phyloP scores from a whole-genome alignment of 2,329 filamentous ascomycete species.

The Nigrospora oryzae region DNA sequence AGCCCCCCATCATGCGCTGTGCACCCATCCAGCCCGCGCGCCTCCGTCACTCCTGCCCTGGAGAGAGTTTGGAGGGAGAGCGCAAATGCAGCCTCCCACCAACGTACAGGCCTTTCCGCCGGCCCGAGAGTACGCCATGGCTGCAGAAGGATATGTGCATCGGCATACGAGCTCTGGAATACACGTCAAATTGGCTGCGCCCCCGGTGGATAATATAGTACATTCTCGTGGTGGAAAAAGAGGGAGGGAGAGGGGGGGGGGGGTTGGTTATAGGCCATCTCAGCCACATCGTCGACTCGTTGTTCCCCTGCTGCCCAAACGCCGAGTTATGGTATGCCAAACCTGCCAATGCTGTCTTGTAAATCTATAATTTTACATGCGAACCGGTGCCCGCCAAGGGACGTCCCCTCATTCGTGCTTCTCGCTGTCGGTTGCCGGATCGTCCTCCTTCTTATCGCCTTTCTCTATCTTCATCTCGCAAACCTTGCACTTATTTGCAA shows the following conservation, averaged over 20 bases:
- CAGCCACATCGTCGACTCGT: background rate
- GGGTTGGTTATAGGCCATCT: background rate
- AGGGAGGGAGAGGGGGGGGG: background rate
- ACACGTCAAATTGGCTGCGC: too few species aligned
- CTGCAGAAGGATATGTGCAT: too few species aligned
- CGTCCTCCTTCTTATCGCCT: conserved; percentile 25
- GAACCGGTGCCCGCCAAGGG: background rate
- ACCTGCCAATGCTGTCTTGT: background rate
- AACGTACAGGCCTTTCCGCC: too few species aligned
- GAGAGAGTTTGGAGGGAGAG: too few species aligned
- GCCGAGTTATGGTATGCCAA: background rate
- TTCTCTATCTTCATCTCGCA: conserved; percentile 43
- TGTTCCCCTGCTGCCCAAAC: background rate
- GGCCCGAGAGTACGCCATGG: too few species aligned
- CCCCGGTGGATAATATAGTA: background rate
- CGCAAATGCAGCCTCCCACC: too few species aligned
- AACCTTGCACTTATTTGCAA: conserved; percentile 67
- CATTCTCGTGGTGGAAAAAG: background rate
- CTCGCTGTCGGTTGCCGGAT: conserved; percentile 2
- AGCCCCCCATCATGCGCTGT: too few species aligned
- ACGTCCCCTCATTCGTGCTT: conserved; percentile 4
- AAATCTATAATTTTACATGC: background rate
- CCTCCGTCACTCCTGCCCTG: too few species aligned
- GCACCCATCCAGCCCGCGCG: too few species aligned
- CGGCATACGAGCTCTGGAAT: too few species aligned